Percentiles rank a stretch among this genome's conserved stretches.
These are phyloP conservation scores for Elaeis guineensis DNA, from an alignment of 176 grass and related monocot species.

Conservation along the genomic window DNA sequence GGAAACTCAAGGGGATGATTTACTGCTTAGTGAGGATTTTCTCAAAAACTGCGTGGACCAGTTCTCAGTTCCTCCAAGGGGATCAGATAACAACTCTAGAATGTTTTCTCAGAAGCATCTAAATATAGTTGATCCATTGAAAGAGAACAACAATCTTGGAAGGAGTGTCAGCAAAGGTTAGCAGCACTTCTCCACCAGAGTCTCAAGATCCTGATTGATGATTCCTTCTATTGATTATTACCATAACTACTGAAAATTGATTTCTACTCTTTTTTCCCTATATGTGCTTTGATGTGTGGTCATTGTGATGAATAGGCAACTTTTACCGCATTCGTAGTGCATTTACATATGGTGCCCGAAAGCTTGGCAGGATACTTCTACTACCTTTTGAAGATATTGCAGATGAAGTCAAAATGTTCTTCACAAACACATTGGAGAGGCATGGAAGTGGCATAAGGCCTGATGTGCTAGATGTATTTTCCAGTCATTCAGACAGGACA, in stretches of 20 bases:
- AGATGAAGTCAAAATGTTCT: conserved; percentile 65
- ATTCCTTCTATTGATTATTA: too few species aligned
- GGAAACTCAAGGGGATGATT: conserved; percentile 33
- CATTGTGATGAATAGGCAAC: conserved; percentile 36
- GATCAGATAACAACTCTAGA: conserved; percentile 30
- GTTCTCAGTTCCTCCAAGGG: conserved; percentile 40
- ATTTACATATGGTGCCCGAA: conserved; percentile 81
- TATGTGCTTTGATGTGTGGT: too few species aligned
- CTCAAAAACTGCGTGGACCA: conserved; percentile 32
- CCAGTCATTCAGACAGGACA: not conserved
- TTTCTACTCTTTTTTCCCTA: too few species aligned
- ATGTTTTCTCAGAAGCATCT: conserved; percentile 58
- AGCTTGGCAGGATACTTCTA: conserved; percentile 71
- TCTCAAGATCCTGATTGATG: too few species aligned
- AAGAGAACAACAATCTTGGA: conserved; percentile 81
- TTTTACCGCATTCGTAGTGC: conserved; percentile 84
- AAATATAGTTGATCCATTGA: conserved; percentile 89
- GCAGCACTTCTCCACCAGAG: not conserved
- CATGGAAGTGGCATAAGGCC: conserved; percentile 47
- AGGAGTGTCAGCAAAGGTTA: conserved; percentile 87
- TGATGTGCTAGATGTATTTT: conserved; percentile 30
- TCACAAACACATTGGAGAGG: conserved; percentile 63
- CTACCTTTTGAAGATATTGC: conserved; percentile 33
- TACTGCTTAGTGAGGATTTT: conserved; percentile 45
- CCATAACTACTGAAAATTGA: too few species aligned